Base-by-base conservation (phyloP, 2,329 filamentous ascomycete species). In the Xylariaceae sp. region DNA sequence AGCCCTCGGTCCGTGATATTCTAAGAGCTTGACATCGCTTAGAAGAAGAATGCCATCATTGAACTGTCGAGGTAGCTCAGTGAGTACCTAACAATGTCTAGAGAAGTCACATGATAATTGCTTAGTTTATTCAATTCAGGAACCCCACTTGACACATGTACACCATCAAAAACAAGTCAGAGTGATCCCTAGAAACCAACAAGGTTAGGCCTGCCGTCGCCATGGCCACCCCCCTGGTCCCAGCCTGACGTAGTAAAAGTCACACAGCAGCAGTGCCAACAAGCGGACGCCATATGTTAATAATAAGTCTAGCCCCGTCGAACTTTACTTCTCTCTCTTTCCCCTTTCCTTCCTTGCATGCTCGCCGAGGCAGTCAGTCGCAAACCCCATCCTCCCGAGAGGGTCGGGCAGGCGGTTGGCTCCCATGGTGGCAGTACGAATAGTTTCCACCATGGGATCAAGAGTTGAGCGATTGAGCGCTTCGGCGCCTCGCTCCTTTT, bases 331-430 rank as follows among this genome's bases (percentile, higher is more conserved):
- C 11, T 44, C 43, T 24, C 29, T 11, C 30, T 43, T 30, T 55
- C 26, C 30, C 37, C 35, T 49, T 39, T 45, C 33, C 37, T 49
- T 58, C 43, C 15, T 26, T 51, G 41, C 49, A 59, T 60, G 58
- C 59, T 61, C 55, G 48, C 56, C 46, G 56, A 59, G 57, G 64
- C 57, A 68, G 61, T 49, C 55, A 54, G 48, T 59, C 61, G 64
- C 53, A 61, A 64, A 56, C 64, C 62, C 65, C 59, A 60, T 58
- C 64, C 57, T 33, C 33, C 18, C 27, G 16, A 50, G 50, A 60
- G 63, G 64, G 55, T 61, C 65, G 65, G 53, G 64, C 64, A 68
- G 44, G 65, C 65, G 51, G 60, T 56, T 57, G 54, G 51, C 60
- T 67, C 64, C 62, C 57, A 29, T 56, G 54, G 44, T 55, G 59